These are phyloP conservation scores for Tolypocladium pustulatum DNA, from an alignment of 2,329 filamentous ascomycete species.

Conservation along the genomic window DNA sequence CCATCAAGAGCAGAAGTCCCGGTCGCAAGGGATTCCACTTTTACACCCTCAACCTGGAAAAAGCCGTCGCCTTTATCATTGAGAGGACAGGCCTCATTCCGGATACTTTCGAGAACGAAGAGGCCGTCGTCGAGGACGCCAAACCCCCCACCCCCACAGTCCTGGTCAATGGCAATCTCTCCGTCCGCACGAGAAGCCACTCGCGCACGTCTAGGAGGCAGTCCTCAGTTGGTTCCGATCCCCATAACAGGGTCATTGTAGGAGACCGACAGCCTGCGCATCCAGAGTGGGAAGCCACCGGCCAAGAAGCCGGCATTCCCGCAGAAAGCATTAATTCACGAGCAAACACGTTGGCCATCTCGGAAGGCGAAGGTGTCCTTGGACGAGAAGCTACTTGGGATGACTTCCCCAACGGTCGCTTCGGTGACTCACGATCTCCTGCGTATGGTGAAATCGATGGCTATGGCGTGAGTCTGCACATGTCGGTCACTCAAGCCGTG, in stretches of 20 bases:
- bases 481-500: constrained; percentile 74
- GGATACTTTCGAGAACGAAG: constrained; percentile 40
- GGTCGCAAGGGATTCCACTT: constrained; percentile 83
- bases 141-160: constrained; percentile 14
- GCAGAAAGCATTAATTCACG: constrained; percentile 64
- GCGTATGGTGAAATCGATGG: constrained; percentile 96
- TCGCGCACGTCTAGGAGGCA: constrained; percentile 46
- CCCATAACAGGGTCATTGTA: constrained; percentile 80
- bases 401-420: constrained; percentile 92
- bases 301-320: constrained; percentile 68
- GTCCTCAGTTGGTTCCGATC: constrained; percentile 73
- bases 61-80: constrained; percentile 86
- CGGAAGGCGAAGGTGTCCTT: constrained; percentile 80
- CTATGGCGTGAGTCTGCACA: constrained; percentile 93
- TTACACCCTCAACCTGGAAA: constrained; percentile 93
- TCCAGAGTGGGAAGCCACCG: constrained; percentile 60
- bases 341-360: constrained; percentile 82
- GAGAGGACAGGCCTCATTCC: constrained; percentile 81
- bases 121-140: constrained; percentile 37
- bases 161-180: constrained; percentile 38
- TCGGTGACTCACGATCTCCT: constrained; percentile 85
- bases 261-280: constrained; percentile 49
- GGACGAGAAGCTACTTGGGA: constrained; percentile 97
- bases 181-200: constrained; percentile 19
- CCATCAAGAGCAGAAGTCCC: constrained; percentile 43